Percentiles rank a stretch among this genome's conserved stretches.
Conservation (phyloP, 352 stramenopile genomes). For the Phytophthora sojae region DNA sequence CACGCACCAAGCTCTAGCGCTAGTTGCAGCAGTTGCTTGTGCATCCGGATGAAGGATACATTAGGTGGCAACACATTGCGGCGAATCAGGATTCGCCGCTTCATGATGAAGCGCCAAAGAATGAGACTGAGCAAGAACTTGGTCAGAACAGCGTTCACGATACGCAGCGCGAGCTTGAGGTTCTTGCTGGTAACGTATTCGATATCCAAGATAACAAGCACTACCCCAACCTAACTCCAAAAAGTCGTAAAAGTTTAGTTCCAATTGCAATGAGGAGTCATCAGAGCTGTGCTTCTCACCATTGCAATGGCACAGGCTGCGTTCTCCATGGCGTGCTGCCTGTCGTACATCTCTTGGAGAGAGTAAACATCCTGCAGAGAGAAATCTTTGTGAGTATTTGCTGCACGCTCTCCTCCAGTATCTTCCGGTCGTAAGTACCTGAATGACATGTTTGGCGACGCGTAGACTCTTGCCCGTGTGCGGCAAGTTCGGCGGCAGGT, state of each 20-base stretch:
- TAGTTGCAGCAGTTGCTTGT: conserved; percentile 48
- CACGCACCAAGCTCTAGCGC: conserved; percentile 60
- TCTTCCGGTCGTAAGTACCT: conserved; percentile 30
- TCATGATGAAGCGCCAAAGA: conserved; percentile 59
- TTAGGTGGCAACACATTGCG: conserved; percentile 66
- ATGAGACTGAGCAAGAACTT: conserved; percentile 58
- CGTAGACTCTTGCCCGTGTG: conserved; percentile 41
- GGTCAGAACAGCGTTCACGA: conserved; percentile 54
- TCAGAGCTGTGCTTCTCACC: conserved; percentile 9
- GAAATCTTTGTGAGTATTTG: background rate
- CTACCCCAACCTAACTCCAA: conserved; percentile 48
- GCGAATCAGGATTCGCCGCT: conserved; percentile 68
- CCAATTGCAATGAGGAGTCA: background rate
- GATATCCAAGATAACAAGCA: conserved; percentile 78
- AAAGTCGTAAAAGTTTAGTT: background rate
- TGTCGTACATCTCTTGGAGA: conserved; percentile 71
- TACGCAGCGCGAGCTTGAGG: conserved; percentile 51
- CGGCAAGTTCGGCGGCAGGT: conserved; percentile 43
- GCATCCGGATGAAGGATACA: conserved; percentile 62
- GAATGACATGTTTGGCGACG: conserved; percentile 62
- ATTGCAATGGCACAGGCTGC: conserved; percentile 61
- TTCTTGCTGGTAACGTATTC: conserved; percentile 47
- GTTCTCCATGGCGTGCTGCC: conserved; percentile 69
- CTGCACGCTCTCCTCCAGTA: background rate
- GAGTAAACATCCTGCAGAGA: conserved; percentile 60